Percentiles rank a stretch among this genome's conserved stretches.
These are phyloP conservation scores for Penicillium sp. DNA, from an alignment of 2,329 filamentous ascomycete species.

Conservation along the genomic window DNA sequence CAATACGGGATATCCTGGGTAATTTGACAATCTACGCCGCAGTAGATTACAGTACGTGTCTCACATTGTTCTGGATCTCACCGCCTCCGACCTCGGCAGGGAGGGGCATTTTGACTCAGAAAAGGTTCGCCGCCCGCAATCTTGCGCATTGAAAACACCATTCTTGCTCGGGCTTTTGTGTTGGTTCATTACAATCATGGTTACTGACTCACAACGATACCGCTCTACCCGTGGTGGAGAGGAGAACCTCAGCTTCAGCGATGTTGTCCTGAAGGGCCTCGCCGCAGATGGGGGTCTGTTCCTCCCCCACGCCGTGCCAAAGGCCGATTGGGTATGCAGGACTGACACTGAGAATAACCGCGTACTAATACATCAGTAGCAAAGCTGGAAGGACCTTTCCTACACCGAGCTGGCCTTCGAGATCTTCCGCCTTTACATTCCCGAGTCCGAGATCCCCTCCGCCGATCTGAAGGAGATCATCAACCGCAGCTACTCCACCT, in stretches of 20 bases:
- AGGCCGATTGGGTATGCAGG: slow-evolving; percentile 1
- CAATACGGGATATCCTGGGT: background rate
- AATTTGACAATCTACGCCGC: background rate
- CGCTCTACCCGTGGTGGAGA: background rate
- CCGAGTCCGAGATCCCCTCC: slow-evolving; percentile 75
- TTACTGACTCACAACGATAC: background rate
- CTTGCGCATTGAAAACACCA: background rate
- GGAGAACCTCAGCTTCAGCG: slow-evolving; percentile 28
- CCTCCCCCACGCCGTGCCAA: slow-evolving; percentile 65
- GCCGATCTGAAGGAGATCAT: slow-evolving; percentile 82
- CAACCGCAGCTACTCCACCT: slow-evolving; percentile 82
- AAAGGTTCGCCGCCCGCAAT: background rate
- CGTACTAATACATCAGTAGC: background rate
- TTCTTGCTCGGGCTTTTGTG: background rate
- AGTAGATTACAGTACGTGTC: background rate
- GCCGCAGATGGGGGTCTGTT: slow-evolving; percentile 86
- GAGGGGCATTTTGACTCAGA: background rate
- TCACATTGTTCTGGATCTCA: background rate
- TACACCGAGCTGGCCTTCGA: slow-evolving; percentile 62
- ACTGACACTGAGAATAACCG: background rate
- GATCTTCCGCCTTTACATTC: slow-evolving; percentile 87
- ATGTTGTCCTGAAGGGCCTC: slow-evolving; percentile 85
- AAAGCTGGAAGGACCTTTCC: slow-evolving; percentile 13
- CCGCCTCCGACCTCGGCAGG: background rate
- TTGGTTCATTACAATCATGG: background rate